Evolutionary conservation across 2,329 filamentous ascomycete genomes (phyloP).

Genomic region (Hymenoscyphus occultus): DNA sequence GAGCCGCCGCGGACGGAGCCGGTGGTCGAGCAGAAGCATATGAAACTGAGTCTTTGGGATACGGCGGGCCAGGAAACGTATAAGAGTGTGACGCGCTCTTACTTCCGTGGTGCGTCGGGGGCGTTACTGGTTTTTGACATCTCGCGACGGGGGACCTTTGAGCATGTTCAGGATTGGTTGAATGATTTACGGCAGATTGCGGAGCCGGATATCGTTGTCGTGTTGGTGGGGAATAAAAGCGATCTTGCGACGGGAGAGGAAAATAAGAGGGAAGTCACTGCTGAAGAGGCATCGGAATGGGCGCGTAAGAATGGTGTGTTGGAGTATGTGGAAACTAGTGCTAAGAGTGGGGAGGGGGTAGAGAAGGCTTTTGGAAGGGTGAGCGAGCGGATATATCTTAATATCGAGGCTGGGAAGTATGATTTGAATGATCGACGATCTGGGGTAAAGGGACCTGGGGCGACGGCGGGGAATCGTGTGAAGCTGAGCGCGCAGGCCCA

Average conservation of each 20-base stretch:
- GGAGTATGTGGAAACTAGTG: conserved; percentile 93
- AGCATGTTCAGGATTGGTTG: conserved; percentile 88
- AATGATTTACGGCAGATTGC: conserved; percentile 92
- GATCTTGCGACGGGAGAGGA: conserved; percentile 63
- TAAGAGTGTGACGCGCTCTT: conserved; percentile 89
- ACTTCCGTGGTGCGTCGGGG: conserved; percentile 66
- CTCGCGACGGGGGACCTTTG: conserved; percentile 77
- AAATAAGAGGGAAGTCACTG: conserved; percentile 75
- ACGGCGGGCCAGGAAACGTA: conserved; percentile 97
- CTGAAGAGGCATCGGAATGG: conserved; percentile 86
- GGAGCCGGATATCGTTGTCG: conserved; percentile 90
- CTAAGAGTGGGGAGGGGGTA: conserved; percentile 92
- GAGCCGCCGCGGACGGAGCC: conserved; percentile 45
- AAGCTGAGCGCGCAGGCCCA: conserved; percentile 39
- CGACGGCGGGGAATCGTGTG: conserved; percentile 41
- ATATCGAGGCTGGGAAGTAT: conserved; percentile 87
- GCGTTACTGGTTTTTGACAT: conserved; percentile 94
- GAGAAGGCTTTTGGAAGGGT: conserved; percentile 92
- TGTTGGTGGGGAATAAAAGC: conserved; percentile 92
- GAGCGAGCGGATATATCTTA: conserved; percentile 91
- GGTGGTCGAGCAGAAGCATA: conserved; percentile 61
- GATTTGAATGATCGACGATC: conserved; percentile 90
- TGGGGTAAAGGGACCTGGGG: conserved; percentile 75
- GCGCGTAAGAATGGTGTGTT: conserved; percentile 80
- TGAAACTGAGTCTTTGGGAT: conserved; percentile 95